Conservation (phyloP, 805 yeast species). For the Hanseniaspora lindneri region DNA sequence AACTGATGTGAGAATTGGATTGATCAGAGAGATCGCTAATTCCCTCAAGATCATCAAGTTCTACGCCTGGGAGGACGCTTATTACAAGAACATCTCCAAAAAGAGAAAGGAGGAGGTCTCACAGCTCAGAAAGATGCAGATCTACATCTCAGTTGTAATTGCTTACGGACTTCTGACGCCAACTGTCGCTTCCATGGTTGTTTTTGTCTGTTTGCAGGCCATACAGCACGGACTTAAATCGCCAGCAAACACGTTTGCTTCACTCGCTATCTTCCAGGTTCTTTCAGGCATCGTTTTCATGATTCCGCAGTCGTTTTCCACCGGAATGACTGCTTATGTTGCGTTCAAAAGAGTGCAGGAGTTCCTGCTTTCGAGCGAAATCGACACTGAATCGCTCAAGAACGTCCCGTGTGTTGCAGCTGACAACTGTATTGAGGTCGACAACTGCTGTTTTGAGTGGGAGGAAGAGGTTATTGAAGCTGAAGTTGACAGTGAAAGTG, state of each 20-base stretch:
- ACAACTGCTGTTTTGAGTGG: slow-evolving; percentile 51
- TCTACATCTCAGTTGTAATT: slow-evolving; percentile 42
- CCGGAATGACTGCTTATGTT: slow-evolving; percentile 42
- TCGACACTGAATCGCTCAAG: slow-evolving; percentile 17
- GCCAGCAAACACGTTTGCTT: slow-evolving; percentile 53
- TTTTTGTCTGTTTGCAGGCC: slow-evolving; percentile 35
- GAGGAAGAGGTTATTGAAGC: slow-evolving; percentile 20
- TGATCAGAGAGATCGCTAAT: slow-evolving; percentile 46
- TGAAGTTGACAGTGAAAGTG: background rate
- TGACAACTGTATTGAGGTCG: slow-evolving; percentile 36
- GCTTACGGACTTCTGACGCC: slow-evolving; percentile 43
- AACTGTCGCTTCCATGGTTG: slow-evolving; percentile 44
- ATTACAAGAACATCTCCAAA: slow-evolving; percentile 38
- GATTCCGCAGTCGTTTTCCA: slow-evolving; percentile 50
- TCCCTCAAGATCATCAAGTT: slow-evolving; percentile 58
- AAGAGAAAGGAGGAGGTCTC: slow-evolving; percentile 49
- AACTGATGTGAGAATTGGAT: slow-evolving; percentile 51
- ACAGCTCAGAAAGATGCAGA: slow-evolving; percentile 43
- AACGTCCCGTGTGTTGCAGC: slow-evolving; percentile 16
- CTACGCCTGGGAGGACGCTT: slow-evolving; percentile 81
- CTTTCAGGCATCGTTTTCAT: slow-evolving; percentile 44
- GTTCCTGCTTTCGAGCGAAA: slow-evolving; percentile 32
- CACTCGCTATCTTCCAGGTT: slow-evolving; percentile 47
- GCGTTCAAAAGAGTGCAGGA: slow-evolving; percentile 40
- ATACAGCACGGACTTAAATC: slow-evolving; percentile 28